Percentiles rank a stretch among this genome's conserved stretches.
These are phyloP conservation scores for Penicillium parvum DNA, from an alignment of 495 filamentous ascomycete species.

Conservation along the genomic window DNA sequence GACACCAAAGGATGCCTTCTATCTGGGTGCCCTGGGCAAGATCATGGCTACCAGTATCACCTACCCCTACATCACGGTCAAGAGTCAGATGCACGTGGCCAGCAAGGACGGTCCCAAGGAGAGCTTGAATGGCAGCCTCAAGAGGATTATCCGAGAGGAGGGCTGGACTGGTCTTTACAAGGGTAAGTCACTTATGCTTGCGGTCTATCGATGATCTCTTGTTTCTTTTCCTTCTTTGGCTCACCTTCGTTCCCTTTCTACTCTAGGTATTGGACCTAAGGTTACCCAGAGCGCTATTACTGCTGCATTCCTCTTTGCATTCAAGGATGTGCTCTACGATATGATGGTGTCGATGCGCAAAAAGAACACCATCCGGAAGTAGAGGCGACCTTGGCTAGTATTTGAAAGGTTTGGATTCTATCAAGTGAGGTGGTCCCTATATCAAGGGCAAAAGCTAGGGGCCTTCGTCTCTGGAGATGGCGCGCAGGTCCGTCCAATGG, in stretches of 20 bases:
- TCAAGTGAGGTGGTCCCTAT: too few species aligned
- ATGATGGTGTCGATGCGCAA: slow-evolving; percentile 53
- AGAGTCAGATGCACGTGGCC: slow-evolving; percentile 93
- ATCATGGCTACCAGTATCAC: slow-evolving; percentile 88
- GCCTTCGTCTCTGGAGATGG: too few species aligned
- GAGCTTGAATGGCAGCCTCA: slow-evolving; percentile 68
- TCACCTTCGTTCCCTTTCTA: too few species aligned
- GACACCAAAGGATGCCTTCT: slow-evolving; percentile 81
- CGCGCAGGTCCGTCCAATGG: too few species aligned
- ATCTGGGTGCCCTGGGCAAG: slow-evolving; percentile 90
- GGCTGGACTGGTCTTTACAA: slow-evolving; percentile 88
- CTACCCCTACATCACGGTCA: slow-evolving; percentile 98
- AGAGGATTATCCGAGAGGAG: slow-evolving; percentile 77
- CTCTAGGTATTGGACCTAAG: slow-evolving; percentile 91
- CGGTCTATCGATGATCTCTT: not conserved
- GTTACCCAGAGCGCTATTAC: slow-evolving; percentile 95
- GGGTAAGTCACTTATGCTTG: slow-evolving; percentile 61
- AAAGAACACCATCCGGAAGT: slow-evolving; percentile 41
- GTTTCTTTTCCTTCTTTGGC: not conserved
- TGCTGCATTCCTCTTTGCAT: slow-evolving; percentile 93
- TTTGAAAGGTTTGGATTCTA: too few species aligned
- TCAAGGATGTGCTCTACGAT: slow-evolving; percentile 85
- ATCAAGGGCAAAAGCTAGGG: too few species aligned
- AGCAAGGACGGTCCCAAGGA: slow-evolving; percentile 60
- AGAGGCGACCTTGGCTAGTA: slow-evolving; percentile 1